These are phyloP conservation scores for Hypocreales sp. DNA, from an alignment of 2,329 filamentous ascomycete species.

Conservation along the genomic window DNA sequence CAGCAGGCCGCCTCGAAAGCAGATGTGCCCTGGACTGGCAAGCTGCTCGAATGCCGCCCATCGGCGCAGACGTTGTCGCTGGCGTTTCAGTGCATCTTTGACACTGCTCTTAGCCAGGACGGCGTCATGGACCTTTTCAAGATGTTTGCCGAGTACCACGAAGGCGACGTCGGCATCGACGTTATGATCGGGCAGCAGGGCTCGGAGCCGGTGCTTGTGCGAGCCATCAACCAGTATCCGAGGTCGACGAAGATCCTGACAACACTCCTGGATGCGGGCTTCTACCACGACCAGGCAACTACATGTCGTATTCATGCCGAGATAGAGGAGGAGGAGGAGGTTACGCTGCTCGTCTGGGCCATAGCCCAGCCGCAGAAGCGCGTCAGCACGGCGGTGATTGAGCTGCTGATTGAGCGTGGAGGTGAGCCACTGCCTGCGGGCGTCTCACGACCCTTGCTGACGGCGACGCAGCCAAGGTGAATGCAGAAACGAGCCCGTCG, in stretches of 20 bases:
- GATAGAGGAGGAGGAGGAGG: constrained; percentile 33
- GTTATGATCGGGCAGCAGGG: constrained; percentile 27
- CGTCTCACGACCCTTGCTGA: constrained; percentile 2
- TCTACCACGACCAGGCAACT: constrained; percentile 40
- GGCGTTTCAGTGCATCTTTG: constrained; percentile 42
- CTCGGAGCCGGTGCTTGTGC: constrained; percentile 32
- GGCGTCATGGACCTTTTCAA: constrained; percentile 32
- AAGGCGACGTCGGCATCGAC: constrained; percentile 32
- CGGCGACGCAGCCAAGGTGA: constrained; percentile 32
- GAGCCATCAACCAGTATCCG: constrained; percentile 38
- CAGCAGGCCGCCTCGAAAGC: constrained; percentile 36
- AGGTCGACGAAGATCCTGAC: constrained; percentile 35
- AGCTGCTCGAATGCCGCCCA: constrained; percentile 34
- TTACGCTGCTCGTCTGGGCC: constrained; percentile 45
- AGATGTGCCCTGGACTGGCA: constrained; percentile 30
- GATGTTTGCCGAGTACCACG: constrained; percentile 33
- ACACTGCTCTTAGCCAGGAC: constrained; percentile 31
- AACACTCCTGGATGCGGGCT: constrained; percentile 38
- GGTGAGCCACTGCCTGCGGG: constrained; percentile 11
- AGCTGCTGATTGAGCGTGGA: constrained; percentile 33
- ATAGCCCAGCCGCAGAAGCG: constrained; percentile 47
- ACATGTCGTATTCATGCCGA: constrained; percentile 26
- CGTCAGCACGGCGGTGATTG: constrained; percentile 41
- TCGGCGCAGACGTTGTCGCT: constrained; percentile 31
- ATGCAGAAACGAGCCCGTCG: constrained; percentile 34